Conservation (phyloP, 345 rosid species). For the Raphanus sativus region DNA sequence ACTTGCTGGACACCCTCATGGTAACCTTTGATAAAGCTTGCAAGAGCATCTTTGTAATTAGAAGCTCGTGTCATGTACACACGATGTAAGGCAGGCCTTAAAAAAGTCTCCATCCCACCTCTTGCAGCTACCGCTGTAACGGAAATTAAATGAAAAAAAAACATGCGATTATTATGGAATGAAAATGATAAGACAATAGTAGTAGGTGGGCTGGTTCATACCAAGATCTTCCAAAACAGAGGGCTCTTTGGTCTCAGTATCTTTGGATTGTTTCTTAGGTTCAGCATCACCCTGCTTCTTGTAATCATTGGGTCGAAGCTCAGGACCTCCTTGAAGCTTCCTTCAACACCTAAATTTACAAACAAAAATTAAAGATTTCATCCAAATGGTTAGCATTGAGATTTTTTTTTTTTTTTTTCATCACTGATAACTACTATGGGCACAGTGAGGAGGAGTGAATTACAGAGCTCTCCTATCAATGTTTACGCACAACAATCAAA, state of each 20-base stretch:
- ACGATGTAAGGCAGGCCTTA: conserved; percentile 86
- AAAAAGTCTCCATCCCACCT: conserved; percentile 92
- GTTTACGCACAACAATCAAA: not conserved
- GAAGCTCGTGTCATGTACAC: conserved; percentile 89
- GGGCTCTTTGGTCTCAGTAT: conserved; percentile 57
- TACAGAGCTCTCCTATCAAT: not conserved
- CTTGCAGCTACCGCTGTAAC: conserved; percentile 79
- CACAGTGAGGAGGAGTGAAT: not conserved
- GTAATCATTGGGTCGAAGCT: conserved; percentile 80
- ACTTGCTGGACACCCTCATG: conserved; percentile 78
- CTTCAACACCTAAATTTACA: conserved; percentile 87
- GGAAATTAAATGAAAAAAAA: not conserved
- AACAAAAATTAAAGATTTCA: too few relatives aligned
- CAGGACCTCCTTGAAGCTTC: conserved; percentile 94
- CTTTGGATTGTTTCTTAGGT: conserved; percentile 35
- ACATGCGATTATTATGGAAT: not conserved
- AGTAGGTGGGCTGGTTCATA: too few relatives aligned
- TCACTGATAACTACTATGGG: not conserved
- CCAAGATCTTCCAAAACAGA: conserved; percentile 90
- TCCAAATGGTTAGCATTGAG: not conserved
- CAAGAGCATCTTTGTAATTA: conserved; percentile 76
- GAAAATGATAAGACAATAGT: too few relatives aligned
- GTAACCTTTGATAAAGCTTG: conserved; percentile 70
- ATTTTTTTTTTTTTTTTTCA: too few relatives aligned
- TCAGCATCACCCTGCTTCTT: conserved; percentile 57